Evolutionary conservation across 2,329 filamentous ascomycete genomes (phyloP), one percentile per base, ranked within the genome.

Genomic region (Aspergillus pseudoterreus): DNA sequence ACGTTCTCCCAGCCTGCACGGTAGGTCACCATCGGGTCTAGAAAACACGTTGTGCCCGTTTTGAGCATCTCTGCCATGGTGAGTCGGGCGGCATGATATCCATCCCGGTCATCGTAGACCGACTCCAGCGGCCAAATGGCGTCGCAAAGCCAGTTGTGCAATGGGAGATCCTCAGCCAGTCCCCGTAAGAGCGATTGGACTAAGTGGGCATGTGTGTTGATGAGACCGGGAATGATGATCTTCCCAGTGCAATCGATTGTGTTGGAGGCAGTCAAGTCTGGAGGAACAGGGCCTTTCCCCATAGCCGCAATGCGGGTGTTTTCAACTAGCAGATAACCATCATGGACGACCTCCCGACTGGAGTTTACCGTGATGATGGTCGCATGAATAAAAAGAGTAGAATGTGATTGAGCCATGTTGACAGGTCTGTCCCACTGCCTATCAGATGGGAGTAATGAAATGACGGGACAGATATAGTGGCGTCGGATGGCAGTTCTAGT

Each of bases 361-460:
- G 66, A 45, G 57, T 81, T 78, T 56, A 82, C 67, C 0, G 78
- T 81, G 56, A 82, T 74, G 51, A 82, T 76, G 2, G 77, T 80
- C 8, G 74, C 78, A 57, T 79, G 66, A 22, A 19, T 3, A 14
- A 42, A 42, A 17, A 42, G 19, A 17, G 19, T 22, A 8, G 6
- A n/a, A 38, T 10, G 17, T 6, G 35, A 3, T 38, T 42, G 5
- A 19, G 4, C 11, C 39, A 42, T 42, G 11, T 21, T 42, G 39
- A 21, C 39, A 12, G 39, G 4, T 42, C 12, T 17, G 15, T 38
- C 35, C 4, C 12, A 30, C 27, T 30, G 10, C 27, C 27, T 30
- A 30, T 30, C 27, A 10, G 27, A 30, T 30, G 3, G 27, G 3
- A 38, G n/a, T 6, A 9, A n/a, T 38, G 12, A 38, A n/a, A 15